These are phyloP conservation scores for Diplocarpon mali DNA, from an alignment of 2,329 filamentous ascomycete genomes.

Conservation along the genomic window DNA sequence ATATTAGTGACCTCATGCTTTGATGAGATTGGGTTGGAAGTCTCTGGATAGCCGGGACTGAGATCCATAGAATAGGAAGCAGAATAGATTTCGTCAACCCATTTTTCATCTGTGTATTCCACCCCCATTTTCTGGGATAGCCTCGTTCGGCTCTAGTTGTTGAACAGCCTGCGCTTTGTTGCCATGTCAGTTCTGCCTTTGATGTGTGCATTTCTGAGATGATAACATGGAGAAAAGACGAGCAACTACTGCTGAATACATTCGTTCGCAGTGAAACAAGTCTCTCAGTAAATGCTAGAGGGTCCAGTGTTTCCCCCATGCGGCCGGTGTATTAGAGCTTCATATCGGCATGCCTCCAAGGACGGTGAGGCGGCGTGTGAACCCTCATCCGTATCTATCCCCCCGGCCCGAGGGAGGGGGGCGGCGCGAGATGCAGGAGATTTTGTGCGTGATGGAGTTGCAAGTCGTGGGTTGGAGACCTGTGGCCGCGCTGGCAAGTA, in stretches of 20 bases:
- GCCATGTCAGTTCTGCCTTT: neutral
- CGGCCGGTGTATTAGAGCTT: neutral
- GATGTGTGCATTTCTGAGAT: too few species aligned
- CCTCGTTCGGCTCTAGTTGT: neutral
- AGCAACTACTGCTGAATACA: too few species aligned
- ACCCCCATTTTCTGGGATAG: neutral
- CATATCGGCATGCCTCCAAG: neutral
- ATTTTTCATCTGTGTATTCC: neutral
- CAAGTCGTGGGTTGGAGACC: too few species aligned
- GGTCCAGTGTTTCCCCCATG: neutral
- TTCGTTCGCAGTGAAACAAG: too few species aligned
- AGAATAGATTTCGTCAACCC: slow-evolving; percentile 17
- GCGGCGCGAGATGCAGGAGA: too few species aligned
- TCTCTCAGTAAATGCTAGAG: too few species aligned
- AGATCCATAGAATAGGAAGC: slow-evolving; percentile 3
- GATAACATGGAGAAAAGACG: too few species aligned
- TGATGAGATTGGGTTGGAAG: neutral
- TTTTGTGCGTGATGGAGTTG: too few species aligned
- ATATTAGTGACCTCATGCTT: slow-evolving; percentile 1
- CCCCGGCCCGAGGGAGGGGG: too few species aligned
- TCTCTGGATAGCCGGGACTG: neutral
- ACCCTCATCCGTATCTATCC: too few species aligned
- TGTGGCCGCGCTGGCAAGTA: too few species aligned
- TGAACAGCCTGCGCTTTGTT: neutral
- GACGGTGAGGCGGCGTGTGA: too few species aligned